These are phyloP conservation scores for Dipteronia dyeriana DNA, from an alignment of 345 rosid genomes.

Conservation along the genomic window DNA sequence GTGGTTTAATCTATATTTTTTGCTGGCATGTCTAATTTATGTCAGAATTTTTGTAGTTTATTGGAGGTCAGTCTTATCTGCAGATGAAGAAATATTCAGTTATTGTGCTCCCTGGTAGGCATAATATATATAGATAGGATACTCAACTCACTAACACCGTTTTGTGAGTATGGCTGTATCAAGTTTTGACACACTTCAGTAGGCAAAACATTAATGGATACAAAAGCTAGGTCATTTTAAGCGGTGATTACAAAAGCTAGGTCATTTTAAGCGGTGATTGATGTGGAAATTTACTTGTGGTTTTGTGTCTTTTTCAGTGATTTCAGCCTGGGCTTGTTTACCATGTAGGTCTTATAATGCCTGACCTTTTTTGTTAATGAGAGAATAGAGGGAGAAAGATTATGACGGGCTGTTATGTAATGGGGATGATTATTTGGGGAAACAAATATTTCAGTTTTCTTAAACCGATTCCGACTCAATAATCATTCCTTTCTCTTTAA, in stretches of 20 bases:
- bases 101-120: neutral
- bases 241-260: neutral
- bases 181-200: neutral
- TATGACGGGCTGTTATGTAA: neutral
- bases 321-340: no score
- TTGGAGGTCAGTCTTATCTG: slow-evolving; percentile 4
- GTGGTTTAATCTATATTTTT: neutral
- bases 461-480: no score
- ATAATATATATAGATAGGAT: neutral
- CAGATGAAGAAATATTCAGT: neutral
- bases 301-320: no score
- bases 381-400: neutral
- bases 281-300: no score
- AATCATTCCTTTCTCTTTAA: neutral
- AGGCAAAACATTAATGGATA: neutral
- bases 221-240: neutral
- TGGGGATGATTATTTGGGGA: neutral
- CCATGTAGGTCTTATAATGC: no score
- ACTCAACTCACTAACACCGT: neutral
- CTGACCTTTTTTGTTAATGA: neutral
- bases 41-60: neutral
- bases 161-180: neutral
- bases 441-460: neutral
- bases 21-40: neutral
- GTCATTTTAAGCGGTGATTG: neutral